Conservation (phyloP, 441 rosid species). For the Mallotus japonicus region DNA sequence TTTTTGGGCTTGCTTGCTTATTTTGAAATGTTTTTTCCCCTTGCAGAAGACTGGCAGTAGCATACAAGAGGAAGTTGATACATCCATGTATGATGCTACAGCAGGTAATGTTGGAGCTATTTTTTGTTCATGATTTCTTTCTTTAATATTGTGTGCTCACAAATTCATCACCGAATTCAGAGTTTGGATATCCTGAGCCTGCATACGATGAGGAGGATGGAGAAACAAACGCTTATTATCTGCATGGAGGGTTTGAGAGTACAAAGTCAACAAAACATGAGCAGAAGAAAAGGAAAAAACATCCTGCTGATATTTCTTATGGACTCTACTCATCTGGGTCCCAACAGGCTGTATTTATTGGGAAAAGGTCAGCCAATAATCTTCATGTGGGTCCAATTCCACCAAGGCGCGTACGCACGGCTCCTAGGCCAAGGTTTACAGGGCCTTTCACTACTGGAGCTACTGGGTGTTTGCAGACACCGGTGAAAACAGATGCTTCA, state of each 20-base stretch:
- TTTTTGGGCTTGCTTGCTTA: constrained; percentile 17
- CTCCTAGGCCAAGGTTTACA: constrained; percentile 78
- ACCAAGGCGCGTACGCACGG: constrained; percentile 86
- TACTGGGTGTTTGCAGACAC: constrained; percentile 49
- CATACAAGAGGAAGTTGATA: constrained; percentile 87
- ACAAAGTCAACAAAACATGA: constrained; percentile 51
- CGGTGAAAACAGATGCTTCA: constrained; percentile 81
- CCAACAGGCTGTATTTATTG: constrained; percentile 53
- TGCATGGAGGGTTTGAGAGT: constrained; percentile 61
- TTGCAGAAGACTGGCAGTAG: constrained; percentile 73
- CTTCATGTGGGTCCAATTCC: constrained; percentile 70
- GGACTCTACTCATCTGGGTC: constrained; percentile 44
- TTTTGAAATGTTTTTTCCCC: constrained; percentile 6
- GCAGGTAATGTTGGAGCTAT: constrained; percentile 54
- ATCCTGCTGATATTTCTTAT: constrained; percentile 48
- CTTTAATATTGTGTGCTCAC: constrained; percentile 31
- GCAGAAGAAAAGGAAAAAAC: constrained; percentile 63
- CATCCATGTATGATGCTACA: constrained; percentile 62
- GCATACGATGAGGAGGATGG: constrained; percentile 85
- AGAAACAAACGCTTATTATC: constrained; percentile 74
- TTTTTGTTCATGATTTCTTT: constrained; percentile 19
- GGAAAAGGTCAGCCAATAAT: constrained; percentile 68
- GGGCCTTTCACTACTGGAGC: constrained; percentile 65
- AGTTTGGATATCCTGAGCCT: constrained; percentile 52
- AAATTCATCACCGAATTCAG: constrained; percentile 39